phyloP scores from a whole-genome alignment of 2,329 filamentous ascomycete species.

The Lachnum nothofagi region DNA sequence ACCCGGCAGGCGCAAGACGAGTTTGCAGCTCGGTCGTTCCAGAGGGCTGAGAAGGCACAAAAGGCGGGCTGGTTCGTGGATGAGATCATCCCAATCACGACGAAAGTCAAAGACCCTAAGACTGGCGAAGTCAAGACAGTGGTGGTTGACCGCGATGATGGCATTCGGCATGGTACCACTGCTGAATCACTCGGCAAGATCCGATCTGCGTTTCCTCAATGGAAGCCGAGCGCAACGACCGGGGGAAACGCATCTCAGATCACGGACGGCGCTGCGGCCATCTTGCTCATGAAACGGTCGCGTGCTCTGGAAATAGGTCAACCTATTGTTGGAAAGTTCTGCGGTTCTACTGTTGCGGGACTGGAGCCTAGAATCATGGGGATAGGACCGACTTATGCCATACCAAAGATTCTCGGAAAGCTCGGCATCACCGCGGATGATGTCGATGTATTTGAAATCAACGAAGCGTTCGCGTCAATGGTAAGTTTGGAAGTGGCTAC shows the following conservation, averaged over 20 bases:
- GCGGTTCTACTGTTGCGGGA: slow-evolving; percentile 75
- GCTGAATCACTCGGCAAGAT: slow-evolving; percentile 85
- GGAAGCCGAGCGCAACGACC: slow-evolving; percentile 76
- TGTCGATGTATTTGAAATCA: slow-evolving; percentile 96
- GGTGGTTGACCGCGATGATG: slow-evolving; percentile 77
- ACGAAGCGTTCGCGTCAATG: slow-evolving; percentile 97
- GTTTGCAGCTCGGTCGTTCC: slow-evolving; percentile 83
- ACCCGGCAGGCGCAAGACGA: slow-evolving; percentile 69
- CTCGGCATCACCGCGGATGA: slow-evolving; percentile 78
- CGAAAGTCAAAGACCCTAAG: slow-evolving; percentile 69
- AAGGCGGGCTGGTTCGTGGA: slow-evolving; percentile 79
- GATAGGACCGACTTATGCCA: slow-evolving; percentile 86
- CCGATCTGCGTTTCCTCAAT: slow-evolving; percentile 79
- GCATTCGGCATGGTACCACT: slow-evolving; percentile 77
- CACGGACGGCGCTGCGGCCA: slow-evolving; percentile 90
- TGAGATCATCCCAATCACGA: slow-evolving; percentile 80
- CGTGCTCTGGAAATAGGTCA: slow-evolving; percentile 71
- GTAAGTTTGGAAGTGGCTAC: slow-evolving; percentile 52
- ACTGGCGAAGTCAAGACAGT: slow-evolving; percentile 74
- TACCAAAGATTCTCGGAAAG: slow-evolving; percentile 81
- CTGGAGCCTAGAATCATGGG: slow-evolving; percentile 93
- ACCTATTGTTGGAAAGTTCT: slow-evolving; percentile 84
- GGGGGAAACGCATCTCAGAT: slow-evolving; percentile 94
- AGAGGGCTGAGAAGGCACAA: slow-evolving; percentile 81
- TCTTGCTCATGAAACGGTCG: slow-evolving; percentile 73